These are phyloP conservation scores for Pythium coloratum DNA, from an alignment of 352 stramenopile genomes.

Conservation along the genomic window DNA sequence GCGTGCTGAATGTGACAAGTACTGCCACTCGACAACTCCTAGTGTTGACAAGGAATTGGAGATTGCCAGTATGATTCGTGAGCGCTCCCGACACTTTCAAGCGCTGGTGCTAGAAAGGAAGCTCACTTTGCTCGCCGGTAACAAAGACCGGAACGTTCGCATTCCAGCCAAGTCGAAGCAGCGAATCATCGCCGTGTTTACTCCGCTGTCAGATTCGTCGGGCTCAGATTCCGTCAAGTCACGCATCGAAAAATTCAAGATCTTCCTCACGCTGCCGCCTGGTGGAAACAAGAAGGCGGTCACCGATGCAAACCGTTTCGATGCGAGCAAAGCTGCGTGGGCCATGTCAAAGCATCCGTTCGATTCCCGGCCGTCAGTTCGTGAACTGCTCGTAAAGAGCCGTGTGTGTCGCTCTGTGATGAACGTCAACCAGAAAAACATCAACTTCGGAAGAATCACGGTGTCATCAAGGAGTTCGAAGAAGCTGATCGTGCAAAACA, in stretches of 20 bases:
- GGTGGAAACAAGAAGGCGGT: conserved; percentile 86
- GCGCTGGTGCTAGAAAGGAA: conserved; percentile 68
- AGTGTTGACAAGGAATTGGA: conserved; percentile 77
- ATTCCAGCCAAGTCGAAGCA: conserved; percentile 77
- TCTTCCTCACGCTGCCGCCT: conserved; percentile 84
- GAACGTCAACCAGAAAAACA: conserved; percentile 92
- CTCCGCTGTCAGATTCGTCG: conserved; percentile 42
- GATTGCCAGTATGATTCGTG: conserved; percentile 75
- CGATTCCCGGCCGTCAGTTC: conserved; percentile 71
- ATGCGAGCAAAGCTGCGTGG: conserved; percentile 63
- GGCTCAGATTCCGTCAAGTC: conserved; percentile 56
- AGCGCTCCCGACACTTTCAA: conserved; percentile 71
- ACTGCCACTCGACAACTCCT: conserved; percentile 59
- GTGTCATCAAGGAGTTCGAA: conserved; percentile 87
- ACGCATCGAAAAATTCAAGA: conserved; percentile 85
- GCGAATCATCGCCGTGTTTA: conserved; percentile 81
- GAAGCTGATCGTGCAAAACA: conserved; percentile 84
- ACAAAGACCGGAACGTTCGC: conserved; percentile 77
- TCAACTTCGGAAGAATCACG: conserved; percentile 89
- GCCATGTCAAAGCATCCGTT: conserved; percentile 79
- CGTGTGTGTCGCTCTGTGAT: conserved; percentile 85
- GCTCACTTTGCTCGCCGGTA: conserved; percentile 54
- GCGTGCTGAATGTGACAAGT: conserved; percentile 66
- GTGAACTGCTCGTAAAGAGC: conserved; percentile 82
- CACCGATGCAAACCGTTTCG: conserved; percentile 51